These are phyloP conservation scores for Megacollybia marginata DNA, from an alignment of 768 basidiomycete species.

Conservation along the genomic window DNA sequence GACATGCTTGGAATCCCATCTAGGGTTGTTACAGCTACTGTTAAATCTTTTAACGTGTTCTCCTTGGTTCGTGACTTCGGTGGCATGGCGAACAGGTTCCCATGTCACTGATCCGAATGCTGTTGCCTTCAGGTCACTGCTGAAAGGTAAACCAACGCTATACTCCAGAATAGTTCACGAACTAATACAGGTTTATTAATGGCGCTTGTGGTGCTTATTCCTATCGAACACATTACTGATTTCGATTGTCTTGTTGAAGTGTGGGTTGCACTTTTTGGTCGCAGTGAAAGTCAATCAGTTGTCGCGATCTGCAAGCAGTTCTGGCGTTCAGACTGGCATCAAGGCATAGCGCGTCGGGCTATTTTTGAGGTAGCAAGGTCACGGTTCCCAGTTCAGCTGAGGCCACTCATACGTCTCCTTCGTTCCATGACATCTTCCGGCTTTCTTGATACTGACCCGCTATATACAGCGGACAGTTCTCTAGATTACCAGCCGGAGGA, in stretches of 20 bases:
- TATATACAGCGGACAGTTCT: conserved; percentile 39
- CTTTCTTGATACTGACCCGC: conserved; percentile 66
- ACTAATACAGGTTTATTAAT: conserved; percentile 61
- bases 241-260: conserved; percentile 66
- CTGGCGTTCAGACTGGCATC: conserved; percentile 74
- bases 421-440: conserved; percentile 73
- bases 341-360: conserved; percentile 61
- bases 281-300: conserved; percentile 60
- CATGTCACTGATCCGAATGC: conserved; percentile 70
- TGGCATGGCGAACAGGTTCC: conserved; percentile 64
- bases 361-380: conserved; percentile 78
- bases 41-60: conserved; percentile 55
- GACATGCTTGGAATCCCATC: conserved; percentile 48
- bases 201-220: conserved; percentile 64
- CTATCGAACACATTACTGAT: conserved; percentile 71
- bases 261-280: conserved; percentile 75
- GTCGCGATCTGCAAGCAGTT: conserved; percentile 71
- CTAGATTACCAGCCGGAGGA: conserved; percentile 33
- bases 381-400: conserved; percentile 76
- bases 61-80: conserved; percentile 68
- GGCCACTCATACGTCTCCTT: conserved; percentile 62
- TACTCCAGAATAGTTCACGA: conserved; percentile 1
- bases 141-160: conserved; percentile 57
- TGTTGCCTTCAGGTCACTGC: conserved; percentile 69
- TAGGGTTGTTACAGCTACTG: conserved; percentile 53